Evolutionary conservation across 129 eudicot genomes (phyloP), one percentile per base, ranked within the genome.

Genomic region (Dittrichia graveolens): DNA sequence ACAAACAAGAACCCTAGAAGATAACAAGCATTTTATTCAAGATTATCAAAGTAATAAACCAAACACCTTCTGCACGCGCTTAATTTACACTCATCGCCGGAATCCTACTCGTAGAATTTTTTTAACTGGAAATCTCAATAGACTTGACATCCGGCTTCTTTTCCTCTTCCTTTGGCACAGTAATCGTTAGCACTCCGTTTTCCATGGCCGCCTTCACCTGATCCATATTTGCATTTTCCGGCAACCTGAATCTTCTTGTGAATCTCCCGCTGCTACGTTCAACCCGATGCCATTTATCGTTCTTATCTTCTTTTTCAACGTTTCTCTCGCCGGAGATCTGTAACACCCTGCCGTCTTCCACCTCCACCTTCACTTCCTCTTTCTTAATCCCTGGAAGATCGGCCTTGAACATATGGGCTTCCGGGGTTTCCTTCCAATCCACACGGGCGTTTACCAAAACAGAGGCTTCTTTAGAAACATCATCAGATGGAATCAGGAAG

Each of bases 261-360:
- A 82, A 82, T 43, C 69, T 67, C 0, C 86, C 83, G 9, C 77
- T 71, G 57, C 83, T 64, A 14, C 41, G 5, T 43, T 64, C 69
- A 2, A 64, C 71, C 2, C 18, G 16, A 43, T 43, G 69, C 35
- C 35, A 70, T 24, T 6, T 78, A 19, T 82, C 86, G 2, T 73
- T 82, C 77, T 82, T 78, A 13, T 82, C 86, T 65, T 82, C 83
- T 50, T 82, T 74, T 70, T 82, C 86, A 44, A 71, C 76, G 19
- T 48, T 82, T 24, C 83, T 74, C 78, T 83, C 81, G 2, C 81
- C 86, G 47, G 74, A 74, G 13, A 83, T 69, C n/a, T 78, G 81
- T 39, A 82, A 73, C 0, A 7, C 8, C 39, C 9, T 43, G 49
- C 35, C 35, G 43, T 81, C 85, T 49, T 77, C 85, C 0, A 81